Evolutionary conservation across 306 rosid genomes (phyloP).

Genomic region (Glycine soja): DNA sequence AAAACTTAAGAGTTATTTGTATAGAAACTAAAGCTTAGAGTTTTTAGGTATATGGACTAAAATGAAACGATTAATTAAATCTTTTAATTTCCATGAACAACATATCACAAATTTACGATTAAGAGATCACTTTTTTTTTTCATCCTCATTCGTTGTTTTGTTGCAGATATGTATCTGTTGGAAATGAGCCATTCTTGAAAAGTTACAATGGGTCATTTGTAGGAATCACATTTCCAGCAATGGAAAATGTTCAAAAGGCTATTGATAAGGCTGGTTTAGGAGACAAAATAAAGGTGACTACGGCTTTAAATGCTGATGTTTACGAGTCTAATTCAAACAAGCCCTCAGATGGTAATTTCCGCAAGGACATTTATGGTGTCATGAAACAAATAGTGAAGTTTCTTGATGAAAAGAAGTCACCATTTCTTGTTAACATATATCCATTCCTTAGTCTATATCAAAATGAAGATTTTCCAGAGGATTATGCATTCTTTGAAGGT

Average conservation of each 20-base stretch:
- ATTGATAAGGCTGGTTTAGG: conserved; percentile 61
- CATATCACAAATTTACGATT: background rate
- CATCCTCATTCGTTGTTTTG: background rate
- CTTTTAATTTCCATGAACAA: too few species aligned
- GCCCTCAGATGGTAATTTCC: conserved; percentile 74
- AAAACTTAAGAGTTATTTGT: too few species aligned
- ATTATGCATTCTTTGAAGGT: conserved; percentile 71
- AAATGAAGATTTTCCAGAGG: conserved; percentile 53
- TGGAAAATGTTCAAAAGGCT: conserved; percentile 76
- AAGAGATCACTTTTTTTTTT: background rate
- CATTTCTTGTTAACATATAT: conserved; percentile 81
- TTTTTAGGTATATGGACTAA: too few species aligned
- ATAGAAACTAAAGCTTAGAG: too few species aligned
- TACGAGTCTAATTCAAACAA: conserved; percentile 60
- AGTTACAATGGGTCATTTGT: conserved; percentile 61
- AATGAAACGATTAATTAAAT: too few species aligned
- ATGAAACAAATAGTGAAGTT: conserved; percentile 57
- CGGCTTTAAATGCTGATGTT: conserved; percentile 83
- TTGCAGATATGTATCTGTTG: conserved; percentile 74
- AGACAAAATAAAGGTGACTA: conserved; percentile 60
- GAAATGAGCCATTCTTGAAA: conserved; percentile 79
- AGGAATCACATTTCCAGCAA: conserved; percentile 63
- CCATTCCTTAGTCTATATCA: conserved; percentile 76
- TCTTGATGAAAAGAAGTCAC: conserved; percentile 57
- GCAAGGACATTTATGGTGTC: conserved; percentile 43